A percentile compares a stretch with the other conserved stretches of the same genome.
phyloP scores from a whole-genome alignment of 2,329 filamentous ascomycete genomes.

The Exophiala viscosa region DNA sequence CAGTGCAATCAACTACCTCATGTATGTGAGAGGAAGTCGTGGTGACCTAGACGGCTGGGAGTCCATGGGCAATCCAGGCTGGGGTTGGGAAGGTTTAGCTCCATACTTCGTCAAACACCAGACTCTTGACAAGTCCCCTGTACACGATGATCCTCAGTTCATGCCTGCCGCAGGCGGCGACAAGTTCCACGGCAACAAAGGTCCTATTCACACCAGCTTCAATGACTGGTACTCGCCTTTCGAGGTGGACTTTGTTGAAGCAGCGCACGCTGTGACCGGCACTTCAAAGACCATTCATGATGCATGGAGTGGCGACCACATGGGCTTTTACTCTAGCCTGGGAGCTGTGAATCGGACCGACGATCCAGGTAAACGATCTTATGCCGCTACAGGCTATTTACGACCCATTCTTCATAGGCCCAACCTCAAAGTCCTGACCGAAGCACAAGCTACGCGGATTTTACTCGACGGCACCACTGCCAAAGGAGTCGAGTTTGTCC shows the following conservation, averaged over 20 bases:
- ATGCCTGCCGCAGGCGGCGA: slow-evolving; percentile 29
- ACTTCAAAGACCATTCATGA: slow-evolving; percentile 27
- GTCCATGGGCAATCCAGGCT: slow-evolving; percentile 35
- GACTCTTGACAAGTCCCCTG: slow-evolving; percentile 26
- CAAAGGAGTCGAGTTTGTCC: slow-evolving; percentile 44
- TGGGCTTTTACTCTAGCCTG: slow-evolving; percentile 24
- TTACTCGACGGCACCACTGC: slow-evolving; percentile 30
- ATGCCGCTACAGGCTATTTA: slow-evolving; percentile 40
- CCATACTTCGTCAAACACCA: slow-evolving; percentile 32
- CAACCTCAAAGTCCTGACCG: slow-evolving; percentile 47
- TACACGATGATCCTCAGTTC: slow-evolving; percentile 28
- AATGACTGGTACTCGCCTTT: slow-evolving; percentile 36
- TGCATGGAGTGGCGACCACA: slow-evolving; percentile 23
- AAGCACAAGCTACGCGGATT: slow-evolving; percentile 41
- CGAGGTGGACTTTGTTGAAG: slow-evolving; percentile 36
- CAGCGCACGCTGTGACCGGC: slow-evolving; percentile 33
- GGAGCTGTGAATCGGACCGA: slow-evolving; percentile 21
- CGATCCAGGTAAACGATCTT: slow-evolving; percentile 35
- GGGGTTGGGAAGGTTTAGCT: slow-evolving; percentile 32
- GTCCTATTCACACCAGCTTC: slow-evolving; percentile 30
- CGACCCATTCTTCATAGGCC: slow-evolving; percentile 34
- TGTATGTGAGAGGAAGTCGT: slow-evolving; percentile 29
- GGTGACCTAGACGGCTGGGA: slow-evolving; percentile 38
- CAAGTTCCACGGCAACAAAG: slow-evolving; percentile 27
- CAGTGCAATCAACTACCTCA: slow-evolving; percentile 33